A percentile compares a stretch with the other conserved stretches of the same genome.
Conservation (phyloP, 768 basidiomycete genomes). For the Collybia sp. region DNA sequence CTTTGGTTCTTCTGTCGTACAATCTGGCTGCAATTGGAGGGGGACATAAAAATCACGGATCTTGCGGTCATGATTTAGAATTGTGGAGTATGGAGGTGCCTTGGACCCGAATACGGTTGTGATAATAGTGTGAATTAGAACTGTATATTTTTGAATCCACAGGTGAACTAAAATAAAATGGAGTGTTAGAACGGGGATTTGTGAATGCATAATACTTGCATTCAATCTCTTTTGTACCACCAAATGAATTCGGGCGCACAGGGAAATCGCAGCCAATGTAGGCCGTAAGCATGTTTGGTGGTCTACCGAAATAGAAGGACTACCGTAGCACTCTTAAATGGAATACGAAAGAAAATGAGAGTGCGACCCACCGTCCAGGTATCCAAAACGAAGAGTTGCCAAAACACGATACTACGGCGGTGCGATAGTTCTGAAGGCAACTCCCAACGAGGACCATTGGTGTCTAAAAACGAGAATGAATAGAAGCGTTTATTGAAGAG, state of each 20-base stretch:
- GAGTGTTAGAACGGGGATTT: background rate
- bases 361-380: constrained; percentile 46
- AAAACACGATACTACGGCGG: constrained; percentile 55
- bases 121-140: constrained; percentile 47
- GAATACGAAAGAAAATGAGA: background rate
- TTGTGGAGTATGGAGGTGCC: constrained; percentile 42
- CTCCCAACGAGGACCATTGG: constrained; percentile 58
- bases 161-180: constrained; percentile 36
- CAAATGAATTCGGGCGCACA: constrained; percentile 32
- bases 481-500: background rate
- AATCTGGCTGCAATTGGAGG: constrained; percentile 33
- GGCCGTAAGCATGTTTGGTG: constrained; percentile 45
- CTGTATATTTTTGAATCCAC: constrained; percentile 54
- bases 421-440: constrained; percentile 39
- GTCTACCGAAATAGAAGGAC: constrained; percentile 62
- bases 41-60: constrained; percentile 60
- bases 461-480: constrained; percentile 31
- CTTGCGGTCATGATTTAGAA: constrained; percentile 55
- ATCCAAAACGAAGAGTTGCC: constrained; percentile 64
- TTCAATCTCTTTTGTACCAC: constrained; percentile 31
- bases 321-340: constrained; percentile 14
- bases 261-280: constrained; percentile 59
- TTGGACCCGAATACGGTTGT: constrained; percentile 47
- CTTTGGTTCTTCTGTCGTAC: constrained; percentile 11
- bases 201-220: constrained; percentile 28